These are phyloP conservation scores for Handroanthus guayacan DNA, from an alignment of 257 asterid species.

Conservation along the genomic window DNA sequence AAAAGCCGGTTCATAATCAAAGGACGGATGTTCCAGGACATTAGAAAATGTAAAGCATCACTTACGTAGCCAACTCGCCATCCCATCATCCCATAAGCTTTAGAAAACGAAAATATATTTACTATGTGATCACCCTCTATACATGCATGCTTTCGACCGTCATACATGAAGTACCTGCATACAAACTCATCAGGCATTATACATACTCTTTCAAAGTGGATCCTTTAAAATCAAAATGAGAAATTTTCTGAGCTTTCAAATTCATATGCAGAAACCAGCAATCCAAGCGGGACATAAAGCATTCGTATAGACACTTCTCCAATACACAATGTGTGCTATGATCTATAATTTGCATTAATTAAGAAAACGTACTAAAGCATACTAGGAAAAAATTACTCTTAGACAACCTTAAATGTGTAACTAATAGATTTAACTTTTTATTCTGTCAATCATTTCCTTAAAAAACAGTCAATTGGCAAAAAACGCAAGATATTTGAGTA, in stretches of 20 bases:
- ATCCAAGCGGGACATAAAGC: too few relatives aligned
- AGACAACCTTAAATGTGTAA: too few relatives aligned
- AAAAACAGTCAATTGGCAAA: neutral
- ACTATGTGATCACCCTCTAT: conserved; percentile 82
- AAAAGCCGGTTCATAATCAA: too few relatives aligned
- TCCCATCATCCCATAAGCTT: conserved; percentile 99
- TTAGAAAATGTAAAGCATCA: neutral
- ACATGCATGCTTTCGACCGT: conserved; percentile 81
- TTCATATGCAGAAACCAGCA: too few relatives aligned
- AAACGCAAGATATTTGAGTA: neutral
- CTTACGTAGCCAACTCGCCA: conserved; percentile 99
- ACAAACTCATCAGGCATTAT: conserved; percentile 7
- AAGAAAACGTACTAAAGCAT: too few relatives aligned
- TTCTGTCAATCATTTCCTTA: too few relatives aligned
- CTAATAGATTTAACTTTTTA: too few relatives aligned
- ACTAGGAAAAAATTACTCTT: too few relatives aligned
- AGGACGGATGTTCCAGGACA: neutral
- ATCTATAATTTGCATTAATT: too few relatives aligned
- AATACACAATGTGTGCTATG: too few relatives aligned
- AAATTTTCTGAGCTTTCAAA: neutral
- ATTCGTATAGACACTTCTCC: too few relatives aligned
- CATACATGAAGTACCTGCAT: conserved; percentile 96
- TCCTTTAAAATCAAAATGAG: neutral
- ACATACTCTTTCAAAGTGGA: neutral
- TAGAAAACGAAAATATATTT: conserved; percentile 91